Evolutionary conservation across 345 rosid species (phyloP), one percentile per base, ranked within the genome.

Genomic region (Crucihimalaya himalaica): DNA sequence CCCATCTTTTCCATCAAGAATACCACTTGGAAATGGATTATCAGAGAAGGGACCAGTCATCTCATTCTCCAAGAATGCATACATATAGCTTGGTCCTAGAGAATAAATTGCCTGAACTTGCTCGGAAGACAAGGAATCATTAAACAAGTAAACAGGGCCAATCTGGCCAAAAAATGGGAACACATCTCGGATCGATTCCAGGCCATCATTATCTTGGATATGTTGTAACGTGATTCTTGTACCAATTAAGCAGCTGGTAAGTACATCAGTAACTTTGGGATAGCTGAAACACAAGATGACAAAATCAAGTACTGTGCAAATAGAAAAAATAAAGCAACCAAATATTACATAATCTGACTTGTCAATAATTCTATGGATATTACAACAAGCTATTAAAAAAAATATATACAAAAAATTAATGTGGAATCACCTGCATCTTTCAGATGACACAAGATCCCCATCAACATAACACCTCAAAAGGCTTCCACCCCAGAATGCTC

Each of bases 401-500:
- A 39, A 40, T 23, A 40, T 7, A 32, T 32, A 72, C 39, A 42
- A 27, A 52, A 56, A 28, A 4, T 12, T 20, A 28, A 70, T 46
- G 29, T 54, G 63, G 53, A 37, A 34, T 60, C 21, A 89, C 98
- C 98, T 94, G 98, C 98, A 94, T 94, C 87, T 89, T 79, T 91
- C 98, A 46, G 98, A 94, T 68, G 95, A 88, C 50, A 89, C 88
- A 73, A 89, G 91, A 68, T 80, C 84, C 54, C 97, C 96, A 81
- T 94, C 90, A 42, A 94, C 76, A 71, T 86, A 94, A 82, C 95
- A 94, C 81, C 86, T 85, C 80, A 94, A 71, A 66, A 86, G 68
- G 82, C 98, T 94, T 67, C 98, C 97, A 62, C 97, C 98, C 72
- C 97, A 94, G 81, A 94, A 94, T 42, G 97, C 84, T 84, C 98